phyloP scores from a whole-genome alignment of 202 grass and related monocot genomes.

The Carex sylvatica region DNA sequence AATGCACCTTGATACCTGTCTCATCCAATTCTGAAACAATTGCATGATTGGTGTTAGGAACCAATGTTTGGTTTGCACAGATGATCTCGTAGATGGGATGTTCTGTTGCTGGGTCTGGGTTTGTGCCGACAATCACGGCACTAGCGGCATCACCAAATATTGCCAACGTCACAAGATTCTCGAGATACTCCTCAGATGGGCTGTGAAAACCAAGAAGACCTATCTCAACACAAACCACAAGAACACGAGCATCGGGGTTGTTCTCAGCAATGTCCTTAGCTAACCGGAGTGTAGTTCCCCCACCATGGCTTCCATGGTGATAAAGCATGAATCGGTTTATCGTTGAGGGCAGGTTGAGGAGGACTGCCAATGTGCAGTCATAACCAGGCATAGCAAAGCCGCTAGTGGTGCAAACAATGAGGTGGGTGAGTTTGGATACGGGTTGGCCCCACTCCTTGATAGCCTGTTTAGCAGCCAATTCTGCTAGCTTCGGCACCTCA shows the following conservation, averaged over 20 bases:
- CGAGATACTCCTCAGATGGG: neutral
- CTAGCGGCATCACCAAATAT: slow-evolving; percentile 48
- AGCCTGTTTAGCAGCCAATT: neutral
- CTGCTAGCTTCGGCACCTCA: neutral
- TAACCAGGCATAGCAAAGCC: neutral
- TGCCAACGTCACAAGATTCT: neutral
- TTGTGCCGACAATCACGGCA: slow-evolving; percentile 42
- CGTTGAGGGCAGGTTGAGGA: neutral
- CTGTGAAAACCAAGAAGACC: neutral
- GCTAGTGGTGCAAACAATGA: neutral
- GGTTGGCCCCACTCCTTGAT: neutral
- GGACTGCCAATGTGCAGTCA: neutral
- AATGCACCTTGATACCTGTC: slow-evolving; percentile 52
- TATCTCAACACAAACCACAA: neutral
- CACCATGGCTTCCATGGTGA: neutral
- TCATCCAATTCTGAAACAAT: slow-evolving; percentile 52
- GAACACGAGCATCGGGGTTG: neutral
- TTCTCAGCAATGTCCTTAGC: neutral
- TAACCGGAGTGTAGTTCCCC: neutral
- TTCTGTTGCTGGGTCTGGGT: slow-evolving; percentile 41
- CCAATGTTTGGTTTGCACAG: slow-evolving; percentile 42
- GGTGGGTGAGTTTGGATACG: neutral
- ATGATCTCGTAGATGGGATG: slow-evolving; percentile 53
- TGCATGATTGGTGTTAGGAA: slow-evolving; percentile 52
- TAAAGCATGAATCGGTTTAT: neutral